Evolutionary conservation across 108 stramenopile species (phyloP), one percentile per base, ranked within the genome.

Genomic region (Cafeteria roenbergensis): DNA sequence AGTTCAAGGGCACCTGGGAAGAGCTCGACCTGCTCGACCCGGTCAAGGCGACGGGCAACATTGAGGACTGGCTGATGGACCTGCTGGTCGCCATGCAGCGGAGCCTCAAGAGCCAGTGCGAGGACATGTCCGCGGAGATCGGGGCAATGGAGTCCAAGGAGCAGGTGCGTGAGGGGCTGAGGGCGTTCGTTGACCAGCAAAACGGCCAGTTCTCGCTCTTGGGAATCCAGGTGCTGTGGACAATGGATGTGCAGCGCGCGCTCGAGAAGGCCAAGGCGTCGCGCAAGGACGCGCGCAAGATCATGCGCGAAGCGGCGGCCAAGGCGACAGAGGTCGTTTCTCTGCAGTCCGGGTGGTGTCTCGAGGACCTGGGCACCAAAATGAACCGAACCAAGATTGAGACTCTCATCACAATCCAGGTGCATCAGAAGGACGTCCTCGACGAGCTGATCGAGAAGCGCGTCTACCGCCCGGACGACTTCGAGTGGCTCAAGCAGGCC

Each of bases 301-400:
- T 75, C 51, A 72, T 84, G 71, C 35, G 36, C 55, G 79, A 81
- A 50, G 82, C 79, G 28, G 73, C 71, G 57, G 61, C 68, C 27
- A 60, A 58, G 31, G 78, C 79, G 63, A 36, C 73, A n/a, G 71
- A 60, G 1, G 70, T 80, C 0, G 64, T 75, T 21, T 55, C 68
- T 34, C 65, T 71, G 61, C 70, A 82, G 61, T 79, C 78, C 33
- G 62, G 70, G 14, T 80, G 81, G 81, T 84, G 83, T 52, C 68
- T 84, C 25, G 55, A 78, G 37, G 83, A 84, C 59, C 74, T 84
- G 9, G 81, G 81, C 24, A 63, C 81, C 0, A 80, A 78, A 52
- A 78, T 80, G 81, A 84, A 84, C 66, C 81, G 83, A 0, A 78
- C 69, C 6, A 82, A 84, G 73, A 79, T 82, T 56, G 83, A 84